Conservation (phyloP, 768 basidiomycete species). For the Tremella fuciformis region DNA sequence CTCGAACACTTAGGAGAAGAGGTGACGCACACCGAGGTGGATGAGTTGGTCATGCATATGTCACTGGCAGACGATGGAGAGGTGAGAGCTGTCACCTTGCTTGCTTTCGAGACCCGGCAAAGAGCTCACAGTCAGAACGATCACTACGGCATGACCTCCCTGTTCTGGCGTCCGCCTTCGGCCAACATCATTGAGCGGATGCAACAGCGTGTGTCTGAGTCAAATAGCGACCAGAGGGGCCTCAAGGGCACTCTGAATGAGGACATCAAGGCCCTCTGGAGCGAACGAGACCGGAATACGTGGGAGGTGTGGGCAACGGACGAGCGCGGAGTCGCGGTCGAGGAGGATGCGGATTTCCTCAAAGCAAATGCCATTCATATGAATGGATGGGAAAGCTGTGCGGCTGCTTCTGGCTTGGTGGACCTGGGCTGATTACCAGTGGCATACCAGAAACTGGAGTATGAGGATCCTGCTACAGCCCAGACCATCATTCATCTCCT, state of each 20-base stretch:
- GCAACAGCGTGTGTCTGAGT: conserved; percentile 15
- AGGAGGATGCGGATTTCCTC: conserved; percentile 17
- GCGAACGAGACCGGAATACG: not conserved
- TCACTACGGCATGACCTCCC: conserved; percentile 28
- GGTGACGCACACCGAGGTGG: conserved; percentile 15
- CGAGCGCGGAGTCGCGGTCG: conserved; percentile 6
- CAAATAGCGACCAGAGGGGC: conserved; percentile 8
- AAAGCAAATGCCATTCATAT: conserved; percentile 22
- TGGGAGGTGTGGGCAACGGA: conserved; percentile 23
- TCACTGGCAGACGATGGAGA: conserved; percentile 24
- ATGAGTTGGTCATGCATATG: conserved; percentile 29
- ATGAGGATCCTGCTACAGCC: conserved; percentile 17
- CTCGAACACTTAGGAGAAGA: not conserved
- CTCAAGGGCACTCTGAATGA: not conserved
- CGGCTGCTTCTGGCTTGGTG: not conserved
- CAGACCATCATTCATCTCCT: conserved; percentile 23
- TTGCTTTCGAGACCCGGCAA: not conserved
- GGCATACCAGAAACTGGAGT: conserved; percentile 23
- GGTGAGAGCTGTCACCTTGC: conserved; percentile 5
- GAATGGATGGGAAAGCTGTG: conserved; percentile 23
- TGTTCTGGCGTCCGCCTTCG: conserved; percentile 25
- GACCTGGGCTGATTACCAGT: conserved; percentile 10
- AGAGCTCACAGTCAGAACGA: conserved; percentile 14
- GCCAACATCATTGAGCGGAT: conserved; percentile 19
- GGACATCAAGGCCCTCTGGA: not conserved